Evolutionary conservation across 139 green algal genomes (phyloP), one percentile per base, ranked within the genome.

Genomic region (Prasinococcaceae sp.): DNA sequence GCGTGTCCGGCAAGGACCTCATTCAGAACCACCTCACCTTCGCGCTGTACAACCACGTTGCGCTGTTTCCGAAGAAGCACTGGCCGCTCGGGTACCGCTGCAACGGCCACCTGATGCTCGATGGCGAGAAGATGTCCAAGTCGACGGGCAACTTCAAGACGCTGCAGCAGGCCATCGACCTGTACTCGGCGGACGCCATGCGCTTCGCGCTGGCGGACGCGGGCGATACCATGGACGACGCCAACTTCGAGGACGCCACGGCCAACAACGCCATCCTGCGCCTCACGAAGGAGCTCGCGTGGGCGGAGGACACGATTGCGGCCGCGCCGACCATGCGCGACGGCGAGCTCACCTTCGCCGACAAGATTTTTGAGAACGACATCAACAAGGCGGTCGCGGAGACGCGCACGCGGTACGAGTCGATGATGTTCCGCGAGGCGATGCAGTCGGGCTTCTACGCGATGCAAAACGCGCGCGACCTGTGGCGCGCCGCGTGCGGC

Each of bases 1-100:
- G 90, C 4, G 61, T 78, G 8, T 84, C 70, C 24, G 83, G 85
- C 41, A 95, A 98, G 73, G 90, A 98, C 61, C 77, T 98, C 17
- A 95, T 97, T 55, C 79, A 94, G 73, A 99, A 99, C 71, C 92
- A 99, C 73, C 74, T 99, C 16, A 94, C 85, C n/a, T 98, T 99
- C 57, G 70, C 55, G 40, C 78, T 97, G 51, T 99, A 98, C 80
- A 97, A 85, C 58, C 92, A 99, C 76, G 88, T 78, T 8, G 85
- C 86, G 28, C 76, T 98, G 8, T 99, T 86, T 76, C 50, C 75
- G 0, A 25, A 74, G 69, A 63, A 62, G 3, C 61, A 66, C 42
- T 90, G 81, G 81, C 85, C 85, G 12, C 42, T 50, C 0, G 52
- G 56, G 20, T 76, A 92, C 50, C 79, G 83, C 55, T 84, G 67